A percentile compares a stretch with the other conserved stretches of the same genome.
phyloP scores from a whole-genome alignment of 148 eudicot genomes.

The Cornus suecica region DNA sequence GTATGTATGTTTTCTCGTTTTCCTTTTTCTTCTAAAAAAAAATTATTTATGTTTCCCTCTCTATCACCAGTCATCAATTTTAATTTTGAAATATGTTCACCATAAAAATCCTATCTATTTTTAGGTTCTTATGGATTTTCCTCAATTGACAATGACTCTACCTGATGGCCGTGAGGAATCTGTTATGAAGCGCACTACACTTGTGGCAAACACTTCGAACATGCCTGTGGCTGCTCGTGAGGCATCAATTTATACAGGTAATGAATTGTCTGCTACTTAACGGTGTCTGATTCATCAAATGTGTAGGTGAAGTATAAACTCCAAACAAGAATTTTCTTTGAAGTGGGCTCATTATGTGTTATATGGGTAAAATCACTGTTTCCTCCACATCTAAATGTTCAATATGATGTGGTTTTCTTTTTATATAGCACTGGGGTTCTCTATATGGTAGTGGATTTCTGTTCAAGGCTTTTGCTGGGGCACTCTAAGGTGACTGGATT shows the following conservation, averaged over 20 bases:
- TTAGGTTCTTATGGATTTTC: constrained; percentile 99
- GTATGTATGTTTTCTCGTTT: constrained; percentile 52
- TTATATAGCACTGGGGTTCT: neutral
- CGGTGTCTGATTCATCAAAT: neutral
- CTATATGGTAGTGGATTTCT: neutral
- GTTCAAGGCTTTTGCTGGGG: neutral
- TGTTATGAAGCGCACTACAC: constrained; percentile 99
- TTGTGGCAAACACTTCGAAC: constrained; percentile 98
- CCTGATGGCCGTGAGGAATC: constrained; percentile 99
- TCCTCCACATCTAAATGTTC: neutral
- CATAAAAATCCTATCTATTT: neutral
- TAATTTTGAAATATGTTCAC: constrained; percentile 2
- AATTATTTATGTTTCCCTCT: neutral
- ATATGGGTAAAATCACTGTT: neutral
- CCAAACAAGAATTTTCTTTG: neutral
- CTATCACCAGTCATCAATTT: constrained; percentile 3
- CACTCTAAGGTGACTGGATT: neutral
- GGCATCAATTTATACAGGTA: constrained; percentile 98
- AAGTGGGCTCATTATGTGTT: constrained; percentile 1
- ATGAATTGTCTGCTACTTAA: neutral
- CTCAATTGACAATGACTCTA: constrained; percentile 97
- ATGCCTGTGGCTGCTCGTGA: constrained; percentile 99
- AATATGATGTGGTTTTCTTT: neutral
- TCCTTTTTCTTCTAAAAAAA: too few species aligned
- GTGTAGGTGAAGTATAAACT: constrained; percentile 30